These are phyloP conservation scores for fission yeast (Schizosaccharomyces pombe) DNA, from an alignment of 805 yeast genomes.

Conservation along the genomic window ASM294v3 CU329670.1:5164501-5165000, in stretches of 20 bases:
- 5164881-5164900: not conserved
- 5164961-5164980: not conserved
- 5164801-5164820: not conserved
- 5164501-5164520: conserved; percentile 89
- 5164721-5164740: conserved; percentile 97
- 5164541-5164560: conserved; percentile 48
- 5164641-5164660: conserved; percentile 64
- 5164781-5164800: conserved; percentile 17
- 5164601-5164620: conserved; percentile 87
- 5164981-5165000: not conserved
- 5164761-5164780: conserved; percentile 59
- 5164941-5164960: not conserved
- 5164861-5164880: not conserved
- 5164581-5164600: conserved; percentile 64
- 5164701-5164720: conserved; percentile 69
- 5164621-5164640: conserved; percentile 53
- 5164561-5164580: conserved; percentile 64
- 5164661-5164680: conserved; percentile 65
- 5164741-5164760: conserved; percentile 73
- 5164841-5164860: not conserved
- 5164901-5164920: not conserved
- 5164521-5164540: conserved; percentile 65
- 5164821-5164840: not conserved
- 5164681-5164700: conserved; percentile 56
- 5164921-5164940: not conserved